Evolutionary conservation across 371 early-diverging fungal species (phyloP).

Genomic region (Thermomucor indicae-seudaticae): DNA sequence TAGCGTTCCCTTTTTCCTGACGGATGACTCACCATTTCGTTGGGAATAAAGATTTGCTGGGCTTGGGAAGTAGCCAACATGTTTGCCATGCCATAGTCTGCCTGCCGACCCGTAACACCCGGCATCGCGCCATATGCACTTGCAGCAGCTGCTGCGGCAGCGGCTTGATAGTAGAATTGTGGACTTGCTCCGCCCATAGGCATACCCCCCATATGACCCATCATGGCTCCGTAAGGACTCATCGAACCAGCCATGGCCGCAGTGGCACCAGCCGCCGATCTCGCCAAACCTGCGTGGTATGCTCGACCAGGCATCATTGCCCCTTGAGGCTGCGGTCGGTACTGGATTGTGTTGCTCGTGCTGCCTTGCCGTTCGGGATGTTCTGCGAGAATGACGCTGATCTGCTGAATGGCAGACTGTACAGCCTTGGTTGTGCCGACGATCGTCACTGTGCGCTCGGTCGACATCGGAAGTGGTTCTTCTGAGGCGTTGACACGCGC

Average conservation of each 20-base stretch:
- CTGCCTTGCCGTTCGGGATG: slow-evolving; percentile 48
- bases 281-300: slow-evolving; percentile 1
- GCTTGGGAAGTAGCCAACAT: slow-evolving; percentile 44
- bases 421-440: slow-evolving; percentile 78
- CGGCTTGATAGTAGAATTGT: slow-evolving; percentile 30
- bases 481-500: slow-evolving; percentile 81
- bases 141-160: slow-evolving; percentile 17
- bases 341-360: slow-evolving; percentile 39
- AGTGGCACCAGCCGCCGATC: slow-evolving; percentile 16
- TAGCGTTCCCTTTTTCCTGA: background rate
- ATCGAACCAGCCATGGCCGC: too few species aligned
- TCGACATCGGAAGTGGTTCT: slow-evolving; percentile 68
- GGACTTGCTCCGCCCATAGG: slow-evolving; percentile 28
- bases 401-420: slow-evolving; percentile 74
- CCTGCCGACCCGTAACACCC: slow-evolving; percentile 8
- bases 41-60: slow-evolving; percentile 81
- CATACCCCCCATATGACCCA: slow-evolving; percentile 33
- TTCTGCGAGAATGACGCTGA: slow-evolving; percentile 63
- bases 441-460: slow-evolving; percentile 84
- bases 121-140: slow-evolving; percentile 19
- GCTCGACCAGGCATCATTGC: slow-evolving; percentile 4
- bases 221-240: slow-evolving; percentile 27
- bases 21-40: slow-evolving; percentile 59
- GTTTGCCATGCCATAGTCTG: slow-evolving; percentile 24
- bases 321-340: slow-evolving; percentile 54